A percentile compares a stretch with the other conserved stretches of the same genome.
Conservation (phyloP, 2,329 filamentous ascomycete species). For the Sarocladium strictum region DNA sequence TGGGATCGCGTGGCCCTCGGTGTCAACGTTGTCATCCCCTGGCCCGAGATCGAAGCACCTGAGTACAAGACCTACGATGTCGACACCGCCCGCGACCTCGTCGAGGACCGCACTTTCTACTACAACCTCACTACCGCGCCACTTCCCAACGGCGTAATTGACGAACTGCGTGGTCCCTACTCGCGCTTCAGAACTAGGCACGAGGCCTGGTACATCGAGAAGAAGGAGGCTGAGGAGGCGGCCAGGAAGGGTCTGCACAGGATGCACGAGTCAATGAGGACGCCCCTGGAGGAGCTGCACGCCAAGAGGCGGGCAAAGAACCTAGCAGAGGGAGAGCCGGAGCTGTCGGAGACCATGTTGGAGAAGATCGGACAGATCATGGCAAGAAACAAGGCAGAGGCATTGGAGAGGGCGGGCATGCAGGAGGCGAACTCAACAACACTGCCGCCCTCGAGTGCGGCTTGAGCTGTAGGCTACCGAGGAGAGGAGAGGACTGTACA, state of each 20-base stretch:
- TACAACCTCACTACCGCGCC: conserved; percentile 74
- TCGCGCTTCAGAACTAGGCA: conserved; percentile 77
- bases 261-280: conserved; percentile 36
- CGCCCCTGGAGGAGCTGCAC: conserved; percentile 55
- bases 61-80: conserved; percentile 46
- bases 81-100: conserved; percentile 73
- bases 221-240: conserved; percentile 54
- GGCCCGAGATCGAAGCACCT: conserved; percentile 54
- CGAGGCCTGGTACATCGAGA: conserved; percentile 64
- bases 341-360: conserved; percentile 52
- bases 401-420: conserved; percentile 31
- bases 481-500: not conserved
- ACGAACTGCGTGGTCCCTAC: conserved; percentile 82
- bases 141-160: conserved; percentile 70
- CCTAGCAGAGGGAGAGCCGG: conserved; percentile 47
- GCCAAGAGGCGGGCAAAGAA: conserved; percentile 45
- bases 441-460: not conserved
- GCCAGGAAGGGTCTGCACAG: conserved; percentile 30
- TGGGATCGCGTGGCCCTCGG: conserved; percentile 61
- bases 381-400: conserved; percentile 43
- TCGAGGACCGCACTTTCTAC: conserved; percentile 68
- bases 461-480: not conserved
- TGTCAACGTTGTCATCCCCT: conserved; percentile 68
- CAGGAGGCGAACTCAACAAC: conserved; percentile 20
- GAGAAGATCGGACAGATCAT: conserved; percentile 58